These are phyloP conservation scores for Liriodendron chinense DNA, from an alignment of 164 flowering plant genomes.

Conservation along the genomic window DNA sequence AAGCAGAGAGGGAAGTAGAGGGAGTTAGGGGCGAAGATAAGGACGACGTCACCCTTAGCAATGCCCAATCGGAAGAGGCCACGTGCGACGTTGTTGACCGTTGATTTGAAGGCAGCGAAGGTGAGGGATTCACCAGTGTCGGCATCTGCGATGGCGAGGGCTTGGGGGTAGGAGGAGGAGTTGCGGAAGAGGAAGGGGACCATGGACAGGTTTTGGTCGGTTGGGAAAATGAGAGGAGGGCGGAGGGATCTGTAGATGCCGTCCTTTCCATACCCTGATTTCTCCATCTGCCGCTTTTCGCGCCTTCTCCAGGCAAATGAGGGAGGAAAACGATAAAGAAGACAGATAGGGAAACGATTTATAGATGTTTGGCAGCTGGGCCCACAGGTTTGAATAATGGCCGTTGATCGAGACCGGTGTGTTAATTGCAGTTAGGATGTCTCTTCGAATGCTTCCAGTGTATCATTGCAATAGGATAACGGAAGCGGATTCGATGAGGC, in stretches of 20 bases:
- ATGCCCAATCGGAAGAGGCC: conserved; percentile 51
- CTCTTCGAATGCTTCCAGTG: too few relatives aligned
- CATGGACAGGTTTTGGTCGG: conserved; percentile 48
- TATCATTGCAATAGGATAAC: too few relatives aligned
- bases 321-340: too few relatives aligned
- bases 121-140: conserved; percentile 47
- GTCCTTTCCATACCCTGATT: conserved; percentile 49
- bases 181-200: conserved; percentile 69
- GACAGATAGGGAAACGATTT: too few relatives aligned
- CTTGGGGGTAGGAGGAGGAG: conserved; percentile 45
- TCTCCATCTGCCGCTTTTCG: conserved; percentile 31
- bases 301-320: too few relatives aligned
- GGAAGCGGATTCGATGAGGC: too few relatives aligned
- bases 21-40: conserved; percentile 77
- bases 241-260: conserved; percentile 64
- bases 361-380: too few relatives aligned
- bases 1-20: conserved; percentile 61
- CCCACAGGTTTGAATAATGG: too few relatives aligned
- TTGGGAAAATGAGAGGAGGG: conserved; percentile 53
- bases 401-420: too few relatives aligned
- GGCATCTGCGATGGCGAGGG: conserved; percentile 61
- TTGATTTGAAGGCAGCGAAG: conserved; percentile 45
- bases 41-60: conserved; percentile 59
- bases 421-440: too few relatives aligned
- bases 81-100: conserved; percentile 40